phyloP scores from a whole-genome alignment of 2,329 filamentous ascomycete species.

The Fusarium fracticaudum region DNA sequence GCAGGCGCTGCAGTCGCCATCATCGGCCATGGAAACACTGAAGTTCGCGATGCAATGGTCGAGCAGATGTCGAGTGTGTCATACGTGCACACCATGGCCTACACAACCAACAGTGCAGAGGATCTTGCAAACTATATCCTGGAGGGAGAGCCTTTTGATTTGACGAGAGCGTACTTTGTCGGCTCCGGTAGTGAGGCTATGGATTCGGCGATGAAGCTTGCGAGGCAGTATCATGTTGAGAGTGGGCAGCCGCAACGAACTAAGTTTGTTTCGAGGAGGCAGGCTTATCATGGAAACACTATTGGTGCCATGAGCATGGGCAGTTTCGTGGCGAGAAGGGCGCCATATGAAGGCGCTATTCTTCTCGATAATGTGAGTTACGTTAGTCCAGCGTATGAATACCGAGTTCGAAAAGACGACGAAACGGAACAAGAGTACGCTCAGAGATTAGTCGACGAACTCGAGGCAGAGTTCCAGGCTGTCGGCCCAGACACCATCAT shows the following conservation, averaged over 20 bases:
- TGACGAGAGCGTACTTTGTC: slow-evolving; percentile 52
- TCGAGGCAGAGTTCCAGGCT: slow-evolving; percentile 72
- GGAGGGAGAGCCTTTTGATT: slow-evolving; percentile 47
- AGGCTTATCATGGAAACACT: slow-evolving; percentile 61
- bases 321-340: slow-evolving; percentile 68
- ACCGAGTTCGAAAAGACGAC: slow-evolving; percentile 60
- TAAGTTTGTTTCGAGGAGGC: slow-evolving; percentile 54
- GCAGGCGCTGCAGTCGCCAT: slow-evolving; percentile 69
- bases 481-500: slow-evolving; percentile 73
- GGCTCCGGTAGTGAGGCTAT: slow-evolving; percentile 51
- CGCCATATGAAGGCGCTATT: slow-evolving; percentile 62
- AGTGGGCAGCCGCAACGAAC: slow-evolving; percentile 47
- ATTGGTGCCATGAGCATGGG: slow-evolving; percentile 72
- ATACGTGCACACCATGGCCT: slow-evolving; percentile 51
- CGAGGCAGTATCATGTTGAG: slow-evolving; percentile 59
- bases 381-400: slow-evolving; percentile 74
- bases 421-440: slow-evolving; percentile 71
- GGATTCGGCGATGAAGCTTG: slow-evolving; percentile 60
- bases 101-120: slow-evolving; percentile 62
- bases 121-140: slow-evolving; percentile 50
- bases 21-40: slow-evolving; percentile 72
- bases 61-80: slow-evolving; percentile 66
- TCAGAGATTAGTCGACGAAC: slow-evolving; percentile 66
- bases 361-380: slow-evolving; percentile 59
- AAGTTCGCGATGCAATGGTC: slow-evolving; percentile 68